Percentiles rank a stretch among this genome's conserved stretches.
phyloP scores from a whole-genome alignment of 805 yeast species.

The Candida taoyuanica region DNA sequence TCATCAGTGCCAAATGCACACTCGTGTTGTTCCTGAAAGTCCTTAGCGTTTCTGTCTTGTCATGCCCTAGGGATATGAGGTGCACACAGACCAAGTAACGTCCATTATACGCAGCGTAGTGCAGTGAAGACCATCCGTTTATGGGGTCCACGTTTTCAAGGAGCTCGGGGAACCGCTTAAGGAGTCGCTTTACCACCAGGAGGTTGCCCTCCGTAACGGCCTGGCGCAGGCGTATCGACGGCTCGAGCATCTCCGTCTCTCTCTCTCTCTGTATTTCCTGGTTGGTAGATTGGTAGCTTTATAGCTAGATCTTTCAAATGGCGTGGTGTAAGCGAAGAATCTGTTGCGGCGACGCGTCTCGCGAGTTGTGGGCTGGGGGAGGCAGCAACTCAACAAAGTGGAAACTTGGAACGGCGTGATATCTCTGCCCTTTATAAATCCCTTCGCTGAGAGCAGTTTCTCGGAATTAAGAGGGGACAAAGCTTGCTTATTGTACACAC shows the following conservation, averaged over 20 bases:
- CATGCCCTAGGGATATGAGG: slow-evolving; percentile 54
- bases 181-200: slow-evolving; percentile 56
- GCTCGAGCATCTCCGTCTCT: slow-evolving; percentile 70
- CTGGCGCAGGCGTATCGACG: slow-evolving; percentile 58
- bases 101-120: slow-evolving; percentile 75
- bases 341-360: not conserved
- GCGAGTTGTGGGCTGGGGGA: not conserved
- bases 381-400: not conserved
- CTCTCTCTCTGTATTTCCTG: not conserved
- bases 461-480: not conserved
- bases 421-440: too few species aligned
- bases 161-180: slow-evolving; percentile 65
- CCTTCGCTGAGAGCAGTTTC: too few species aligned
- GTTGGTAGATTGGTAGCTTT: too few species aligned
- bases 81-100: slow-evolving; percentile 61
- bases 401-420: too few species aligned
- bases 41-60: slow-evolving; percentile 41
- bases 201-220: slow-evolving; percentile 63
- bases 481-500: too few species aligned
- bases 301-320: too few species aligned
- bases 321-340: not conserved
- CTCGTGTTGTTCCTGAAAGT: slow-evolving; percentile 60
- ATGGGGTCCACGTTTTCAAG: slow-evolving; percentile 62
- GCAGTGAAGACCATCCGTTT: slow-evolving; percentile 81
- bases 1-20: slow-evolving; percentile 62